phyloP scores from a whole-genome alignment of 73 alveolate genomes.

The Paramecium pentaurelia region DNA sequence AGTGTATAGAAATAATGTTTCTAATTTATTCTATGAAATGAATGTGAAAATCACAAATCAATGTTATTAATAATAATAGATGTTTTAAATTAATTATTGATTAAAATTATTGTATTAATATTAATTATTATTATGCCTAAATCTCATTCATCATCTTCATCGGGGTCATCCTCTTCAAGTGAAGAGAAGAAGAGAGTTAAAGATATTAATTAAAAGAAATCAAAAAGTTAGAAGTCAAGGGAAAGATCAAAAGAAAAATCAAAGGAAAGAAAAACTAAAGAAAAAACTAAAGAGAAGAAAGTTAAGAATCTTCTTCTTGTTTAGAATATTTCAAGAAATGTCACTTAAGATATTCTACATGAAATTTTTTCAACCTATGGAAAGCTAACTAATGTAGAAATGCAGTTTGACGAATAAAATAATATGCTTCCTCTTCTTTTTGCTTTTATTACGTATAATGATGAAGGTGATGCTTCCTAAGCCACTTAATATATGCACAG shows the following conservation, averaged over 20 bases:
- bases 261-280: neutral
- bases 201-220: neutral
- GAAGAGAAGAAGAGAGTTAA: slow-evolving; percentile 11
- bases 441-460: neutral
- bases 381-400: neutral
- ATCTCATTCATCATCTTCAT: neutral
- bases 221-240: neutral
- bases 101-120: neutral
- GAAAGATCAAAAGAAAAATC: neutral
- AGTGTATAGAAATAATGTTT: neutral
- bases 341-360: neutral
- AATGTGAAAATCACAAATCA: neutral
- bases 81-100: neutral
- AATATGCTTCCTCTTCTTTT: neutral
- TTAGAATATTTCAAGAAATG: slow-evolving; percentile 13
- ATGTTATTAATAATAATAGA: neutral
- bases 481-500: slow-evolving; percentile 37
- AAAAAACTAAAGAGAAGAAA: neutral
- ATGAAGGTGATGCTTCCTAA: slow-evolving; percentile 36
- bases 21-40: too few species aligned
- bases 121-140: neutral
- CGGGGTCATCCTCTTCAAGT: slow-evolving; percentile 1
- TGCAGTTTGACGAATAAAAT: neutral
- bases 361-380: neutral
- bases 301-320: neutral